Base-by-base conservation (phyloP, 2,329 filamentous ascomycete species). In the Ophiocordyceps camponoti-saundersi region DNA sequence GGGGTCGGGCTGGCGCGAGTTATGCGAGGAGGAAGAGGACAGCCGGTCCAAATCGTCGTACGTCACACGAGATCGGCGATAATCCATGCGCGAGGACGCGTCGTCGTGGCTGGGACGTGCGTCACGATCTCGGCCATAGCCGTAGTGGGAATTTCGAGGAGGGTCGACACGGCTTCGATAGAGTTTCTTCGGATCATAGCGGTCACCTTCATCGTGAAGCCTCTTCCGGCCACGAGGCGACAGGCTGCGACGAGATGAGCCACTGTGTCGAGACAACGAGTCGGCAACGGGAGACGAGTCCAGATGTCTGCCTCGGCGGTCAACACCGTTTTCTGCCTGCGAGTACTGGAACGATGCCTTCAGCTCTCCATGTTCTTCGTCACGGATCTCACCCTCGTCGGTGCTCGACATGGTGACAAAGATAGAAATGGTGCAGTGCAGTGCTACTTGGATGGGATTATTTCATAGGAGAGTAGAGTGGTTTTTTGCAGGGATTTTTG, bases 281-380 rank as follows among this genome's bases (percentile, higher is more conserved):
- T 68, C 68, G 65, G 66, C 59, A 42, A 75, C 73, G 55, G 76
- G 76, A 52, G 77, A 78, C 59, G 75, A 74, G 56, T 67, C 61
- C 72, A 71, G 75, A 68, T 67, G 74, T 89, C 87, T 94, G 84
- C 83, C 77, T 75, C 73, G 79, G 78, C 82, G 84, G 86, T 94
- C 85, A 94, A 94, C 81, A 77, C 75, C 80, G 77, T 71, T 80
- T 82, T 79, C 75, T 76, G 80, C 78, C 74, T 76, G 68, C 34
- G 66, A 74, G 75, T 73, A 75, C 72, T 74, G 80, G 78, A 80
- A 82, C 82, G 83, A 85, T 92, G 86, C 85, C 86, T 92, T 92
- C 65, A 67, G 68, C 58, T 70, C 61, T 61, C 63, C 62, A 72
- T 72, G 74, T 66, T 74, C 73, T 68, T 77, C 77, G 68, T 89